Conservation (phyloP, 192 early-diverging fungal species). For the Coemansia sp. region DNA sequence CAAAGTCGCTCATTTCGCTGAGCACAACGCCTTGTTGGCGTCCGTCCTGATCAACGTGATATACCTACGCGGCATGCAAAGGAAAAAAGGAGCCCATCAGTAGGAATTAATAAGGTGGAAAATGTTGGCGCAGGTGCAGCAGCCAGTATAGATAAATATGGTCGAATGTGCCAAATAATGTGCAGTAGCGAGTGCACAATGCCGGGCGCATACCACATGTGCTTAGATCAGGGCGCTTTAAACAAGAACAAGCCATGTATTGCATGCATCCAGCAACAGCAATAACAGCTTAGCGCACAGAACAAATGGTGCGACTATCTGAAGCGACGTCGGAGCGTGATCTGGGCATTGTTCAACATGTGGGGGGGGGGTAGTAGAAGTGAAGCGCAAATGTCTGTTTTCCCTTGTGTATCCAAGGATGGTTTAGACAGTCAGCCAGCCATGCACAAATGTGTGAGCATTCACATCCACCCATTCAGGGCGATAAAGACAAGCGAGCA, state of each 20-base stretch:
- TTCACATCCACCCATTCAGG: neutral
- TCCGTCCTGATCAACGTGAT: slow-evolving; percentile 73
- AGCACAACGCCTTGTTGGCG: slow-evolving; percentile 79
- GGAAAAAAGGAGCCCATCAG: neutral
- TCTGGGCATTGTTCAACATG: neutral
- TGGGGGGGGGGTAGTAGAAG: neutral
- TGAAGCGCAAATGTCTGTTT: neutral
- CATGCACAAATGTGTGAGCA: neutral
- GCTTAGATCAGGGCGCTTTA: neutral
- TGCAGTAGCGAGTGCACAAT: neutral
- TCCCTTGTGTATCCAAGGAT: neutral
- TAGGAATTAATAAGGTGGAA: neutral
- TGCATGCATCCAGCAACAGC: slow-evolving; percentile 9
- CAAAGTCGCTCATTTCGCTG: slow-evolving; percentile 76
- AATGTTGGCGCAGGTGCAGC: neutral
- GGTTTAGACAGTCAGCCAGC: slow-evolving; percentile 5
- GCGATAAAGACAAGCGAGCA: slow-evolving; percentile 7
- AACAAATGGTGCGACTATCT: neutral
- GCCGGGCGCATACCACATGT: neutral
- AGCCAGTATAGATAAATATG: neutral
- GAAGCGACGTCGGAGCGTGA: neutral
- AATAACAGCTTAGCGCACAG: neutral
- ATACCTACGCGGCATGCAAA: slow-evolving; percentile 35
- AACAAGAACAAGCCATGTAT: neutral
- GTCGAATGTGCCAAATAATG: neutral